A percentile compares a stretch with the other conserved stretches of the same genome.
These are phyloP conservation scores for Canariomyces notabilis DNA, from an alignment of 2,329 filamentous ascomycete genomes.

Conservation along the genomic window DNA sequence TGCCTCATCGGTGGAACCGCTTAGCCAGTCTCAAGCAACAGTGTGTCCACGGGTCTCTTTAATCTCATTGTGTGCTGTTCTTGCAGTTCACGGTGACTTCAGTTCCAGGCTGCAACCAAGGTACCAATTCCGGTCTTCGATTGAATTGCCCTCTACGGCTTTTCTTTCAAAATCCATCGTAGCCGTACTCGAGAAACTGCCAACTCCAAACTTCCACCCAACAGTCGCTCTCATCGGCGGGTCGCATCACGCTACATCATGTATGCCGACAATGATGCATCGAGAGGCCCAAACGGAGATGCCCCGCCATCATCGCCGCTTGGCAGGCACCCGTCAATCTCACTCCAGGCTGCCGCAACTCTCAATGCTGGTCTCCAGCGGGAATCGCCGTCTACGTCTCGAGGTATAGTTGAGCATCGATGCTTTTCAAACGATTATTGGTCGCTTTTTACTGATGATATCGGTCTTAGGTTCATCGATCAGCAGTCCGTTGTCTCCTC, in stretches of 20 bases:
- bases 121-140: not conserved
- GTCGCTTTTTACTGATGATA: not conserved
- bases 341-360: constrained; percentile 69
- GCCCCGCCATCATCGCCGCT: constrained; percentile 55
- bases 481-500: constrained; percentile 43
- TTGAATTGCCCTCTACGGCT: not conserved
- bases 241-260: constrained; percentile 28
- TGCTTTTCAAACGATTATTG: not conserved
- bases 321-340: constrained; percentile 57
- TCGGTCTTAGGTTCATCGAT: constrained; percentile 43
- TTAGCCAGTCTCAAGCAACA: not conserved
- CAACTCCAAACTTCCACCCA: constrained; percentile 50
- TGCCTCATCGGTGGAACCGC: constrained; percentile 14
- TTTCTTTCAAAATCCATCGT: not conserved
- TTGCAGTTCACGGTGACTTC: not conserved
- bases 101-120: not conserved
- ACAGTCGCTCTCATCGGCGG: not conserved
- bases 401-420: constrained; percentile 37
- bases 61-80: not conserved
- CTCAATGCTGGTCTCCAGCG: constrained; percentile 70
- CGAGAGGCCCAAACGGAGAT: constrained; percentile 34
- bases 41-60: not conserved
- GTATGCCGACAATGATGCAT: constrained; percentile 26
- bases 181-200: not conserved
- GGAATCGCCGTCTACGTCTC: constrained; percentile 53